A percentile compares a stretch with the other conserved stretches of the same genome.
Evolutionary conservation across 1,284 basidiomycete species (phyloP).

Genomic region (Microbotryomycetes sp.): DNA sequence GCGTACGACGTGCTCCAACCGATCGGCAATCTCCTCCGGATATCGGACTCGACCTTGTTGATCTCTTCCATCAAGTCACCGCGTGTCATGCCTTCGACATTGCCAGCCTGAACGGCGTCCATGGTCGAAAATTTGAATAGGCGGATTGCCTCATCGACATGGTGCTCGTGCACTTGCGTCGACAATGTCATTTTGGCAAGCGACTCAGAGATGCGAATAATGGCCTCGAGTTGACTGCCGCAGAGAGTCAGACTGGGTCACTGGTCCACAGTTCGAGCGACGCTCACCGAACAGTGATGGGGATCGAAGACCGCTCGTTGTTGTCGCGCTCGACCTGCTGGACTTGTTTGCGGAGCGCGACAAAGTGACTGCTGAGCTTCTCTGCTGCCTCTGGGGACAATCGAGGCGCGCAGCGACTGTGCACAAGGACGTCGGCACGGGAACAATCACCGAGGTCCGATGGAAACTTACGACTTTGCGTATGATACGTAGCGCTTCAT

Average conservation of each 20-base stretch:
- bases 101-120: conserved; percentile 93
- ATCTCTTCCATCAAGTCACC: conserved; percentile 94
- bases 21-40: conserved; percentile 79
- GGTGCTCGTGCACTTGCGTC: conserved; percentile 77
- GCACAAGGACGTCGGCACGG: no score
- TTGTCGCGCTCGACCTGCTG: conserved; percentile 95
- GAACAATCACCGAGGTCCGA: not conserved
- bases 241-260: not conserved
- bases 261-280: not conserved
- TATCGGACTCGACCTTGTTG: conserved; percentile 81
- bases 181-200: conserved; percentile 90
- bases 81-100: conserved; percentile 85
- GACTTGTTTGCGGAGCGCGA: conserved; percentile 85
- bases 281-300: conserved; percentile 83
- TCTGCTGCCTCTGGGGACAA: conserved; percentile 88
- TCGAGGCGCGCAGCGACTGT: conserved; percentile 88
- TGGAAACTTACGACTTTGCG: conserved; percentile 68
- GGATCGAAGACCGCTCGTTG: conserved; percentile 94
- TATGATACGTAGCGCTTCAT: conserved; percentile 98
- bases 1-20: conserved; percentile 97
- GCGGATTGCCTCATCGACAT: conserved; percentile 96
- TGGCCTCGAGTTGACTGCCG: conserved; percentile 89
- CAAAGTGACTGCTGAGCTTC: conserved; percentile 96
- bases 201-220: conserved; percentile 96
- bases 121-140: conserved; percentile 98